phyloP scores from a whole-genome alignment of 345 rosid species.

The Eucalyptus victrix region DNA sequence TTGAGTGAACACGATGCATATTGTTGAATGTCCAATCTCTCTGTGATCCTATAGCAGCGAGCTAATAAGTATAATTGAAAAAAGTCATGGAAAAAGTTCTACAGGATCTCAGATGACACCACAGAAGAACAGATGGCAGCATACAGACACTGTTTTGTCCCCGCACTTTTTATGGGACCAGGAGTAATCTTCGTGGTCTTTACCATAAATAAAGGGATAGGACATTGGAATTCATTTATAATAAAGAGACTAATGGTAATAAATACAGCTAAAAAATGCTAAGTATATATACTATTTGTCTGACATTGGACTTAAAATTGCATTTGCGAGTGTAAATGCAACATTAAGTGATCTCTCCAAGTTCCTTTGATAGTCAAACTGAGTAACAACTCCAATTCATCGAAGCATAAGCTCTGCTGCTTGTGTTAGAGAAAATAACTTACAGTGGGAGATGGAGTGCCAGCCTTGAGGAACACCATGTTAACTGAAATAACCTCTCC shows the following conservation, averaged over 20 bases:
- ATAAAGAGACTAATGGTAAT: neutral
- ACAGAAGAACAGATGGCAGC: neutral
- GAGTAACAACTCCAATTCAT: neutral
- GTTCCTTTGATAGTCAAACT: neutral
- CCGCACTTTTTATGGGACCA: neutral
- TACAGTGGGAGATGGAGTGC: constrained; percentile 94
- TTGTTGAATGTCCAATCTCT: neutral
- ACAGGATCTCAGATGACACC: neutral
- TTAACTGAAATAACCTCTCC: constrained; percentile 88
- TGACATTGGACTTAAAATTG: neutral
- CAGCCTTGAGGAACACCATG: constrained; percentile 78
- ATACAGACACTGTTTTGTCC: neutral
- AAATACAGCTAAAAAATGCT: neutral
- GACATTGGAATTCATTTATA: neutral
- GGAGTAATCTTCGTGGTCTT: neutral
- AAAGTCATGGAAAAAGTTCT: neutral
- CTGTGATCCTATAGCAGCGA: neutral
- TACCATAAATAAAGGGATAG: neutral
- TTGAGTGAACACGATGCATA: neutral
- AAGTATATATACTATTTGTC: neutral
- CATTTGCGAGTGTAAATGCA: neutral
- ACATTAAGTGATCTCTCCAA: neutral
- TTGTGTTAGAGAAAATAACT: neutral
- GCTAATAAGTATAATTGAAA: neutral
- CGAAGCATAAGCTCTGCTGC: neutral